phyloP scores from a whole-genome alignment of 345 rosid species.

The Dipteronia sinensis region DNA sequence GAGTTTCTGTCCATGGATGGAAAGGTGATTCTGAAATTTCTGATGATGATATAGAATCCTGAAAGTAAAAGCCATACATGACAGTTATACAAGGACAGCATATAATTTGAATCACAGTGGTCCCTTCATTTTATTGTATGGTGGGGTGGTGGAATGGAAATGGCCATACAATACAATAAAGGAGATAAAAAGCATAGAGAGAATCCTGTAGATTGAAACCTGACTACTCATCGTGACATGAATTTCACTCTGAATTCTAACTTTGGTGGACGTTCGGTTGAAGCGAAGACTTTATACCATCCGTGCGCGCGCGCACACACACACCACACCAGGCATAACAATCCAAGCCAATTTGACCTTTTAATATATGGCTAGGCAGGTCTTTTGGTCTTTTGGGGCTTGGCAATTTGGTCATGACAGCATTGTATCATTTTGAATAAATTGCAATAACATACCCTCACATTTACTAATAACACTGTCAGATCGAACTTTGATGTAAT shows the following conservation, averaged over 20 bases:
- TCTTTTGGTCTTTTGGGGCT: too few species aligned
- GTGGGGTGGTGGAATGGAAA: background rate
- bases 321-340: too few species aligned
- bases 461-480: too few species aligned
- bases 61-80: constrained; percentile 10
- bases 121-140: background rate
- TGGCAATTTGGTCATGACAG: too few species aligned
- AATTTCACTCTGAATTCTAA: background rate
- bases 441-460: too few species aligned
- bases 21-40: constrained; percentile 11
- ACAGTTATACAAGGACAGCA: background rate
- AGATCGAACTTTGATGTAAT: too few species aligned
- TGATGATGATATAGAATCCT: background rate
- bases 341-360: too few species aligned
- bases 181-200: background rate
- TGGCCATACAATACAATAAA: background rate
- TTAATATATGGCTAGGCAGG: too few species aligned
- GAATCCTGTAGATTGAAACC: background rate
- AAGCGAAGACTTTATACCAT: too few species aligned
- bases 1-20: background rate
- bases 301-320: too few species aligned
- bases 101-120: background rate
- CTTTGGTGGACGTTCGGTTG: background rate
- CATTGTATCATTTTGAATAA: too few species aligned
- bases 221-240: background rate